Evolutionary conservation across 495 filamentous ascomycete species (phyloP).

Genomic region (Aspergillus saccharolyticus): DNA sequence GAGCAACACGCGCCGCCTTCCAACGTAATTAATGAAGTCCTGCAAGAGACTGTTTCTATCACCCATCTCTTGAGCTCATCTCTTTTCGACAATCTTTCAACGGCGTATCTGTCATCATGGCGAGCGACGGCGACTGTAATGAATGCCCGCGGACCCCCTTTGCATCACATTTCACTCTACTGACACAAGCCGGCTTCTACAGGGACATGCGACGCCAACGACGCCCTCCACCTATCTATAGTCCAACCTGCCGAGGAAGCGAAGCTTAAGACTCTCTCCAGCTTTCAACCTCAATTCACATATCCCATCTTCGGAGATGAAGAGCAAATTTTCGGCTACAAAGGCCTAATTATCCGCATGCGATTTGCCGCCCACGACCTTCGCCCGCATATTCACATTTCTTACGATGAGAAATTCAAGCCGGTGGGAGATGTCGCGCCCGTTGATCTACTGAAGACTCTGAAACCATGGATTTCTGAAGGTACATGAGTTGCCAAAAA

Average conservation of each 20-base stretch:
- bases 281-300: conserved; percentile 81
- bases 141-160: not conserved
- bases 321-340: conserved; percentile 87
- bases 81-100: not conserved
- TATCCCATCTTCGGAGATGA: conserved; percentile 90
- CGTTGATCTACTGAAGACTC: conserved; percentile 56
- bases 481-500: conserved; percentile 36
- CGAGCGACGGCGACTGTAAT: conserved; percentile 49
- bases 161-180: conserved; percentile 1
- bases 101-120: conserved; percentile 28
- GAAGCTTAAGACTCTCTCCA: conserved; percentile 52
- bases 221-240: conserved; percentile 67
- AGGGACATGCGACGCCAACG: conserved; percentile 75
- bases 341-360: conserved; percentile 67
- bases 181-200: conserved; percentile 11
- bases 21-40: conserved; percentile 1
- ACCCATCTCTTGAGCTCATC: not conserved
- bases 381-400: conserved; percentile 65
- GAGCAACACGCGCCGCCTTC: conserved; percentile 10
- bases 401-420: conserved; percentile 69
- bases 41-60: conserved; percentile 9
- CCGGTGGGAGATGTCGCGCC: conserved; percentile 65
- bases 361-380: conserved; percentile 78
- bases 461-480: conserved; percentile 64
- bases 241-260: conserved; percentile 49